phyloP scores from a whole-genome alignment of 768 basidiomycete species.

The Termitomyces sp. region DNA sequence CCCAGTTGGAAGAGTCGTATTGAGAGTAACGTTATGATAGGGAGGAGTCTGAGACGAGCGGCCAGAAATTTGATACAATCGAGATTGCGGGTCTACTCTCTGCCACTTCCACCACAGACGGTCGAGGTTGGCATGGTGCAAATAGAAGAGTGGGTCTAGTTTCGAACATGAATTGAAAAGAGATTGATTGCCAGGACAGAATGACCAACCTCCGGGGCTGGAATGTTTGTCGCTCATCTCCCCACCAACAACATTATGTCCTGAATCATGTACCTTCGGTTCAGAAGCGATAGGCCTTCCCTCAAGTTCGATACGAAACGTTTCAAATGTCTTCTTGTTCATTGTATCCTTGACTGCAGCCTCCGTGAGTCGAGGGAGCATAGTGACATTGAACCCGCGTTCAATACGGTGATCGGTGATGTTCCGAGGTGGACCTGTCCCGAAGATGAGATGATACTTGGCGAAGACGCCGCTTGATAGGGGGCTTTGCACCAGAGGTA shows the following conservation, averaged over 20 bases:
- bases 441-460: conserved; percentile 25
- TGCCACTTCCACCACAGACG: conserved; percentile 40
- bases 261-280: conserved; percentile 28
- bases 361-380: conserved; percentile 15
- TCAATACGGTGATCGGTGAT: conserved; percentile 24
- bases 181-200: neutral
- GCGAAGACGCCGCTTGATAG: conserved; percentile 30
- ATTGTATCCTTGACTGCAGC: conserved; percentile 14
- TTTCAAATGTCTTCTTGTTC: conserved; percentile 21
- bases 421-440: conserved; percentile 27
- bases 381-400: conserved; percentile 22
- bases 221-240: conserved; percentile 29
- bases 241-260: conserved; percentile 30
- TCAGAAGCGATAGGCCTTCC: conserved; percentile 22
- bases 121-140: conserved; percentile 35
- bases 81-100: conserved; percentile 14
- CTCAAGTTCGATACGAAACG: conserved; percentile 31
- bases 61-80: conserved; percentile 32
- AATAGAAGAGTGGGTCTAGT: conserved; percentile 33
- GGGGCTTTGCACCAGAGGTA: conserved; percentile 23
- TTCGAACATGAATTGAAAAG: neutral
- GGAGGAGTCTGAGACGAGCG: conserved; percentile 23
- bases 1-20: conserved; percentile 17
- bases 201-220: conserved; percentile 30
- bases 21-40: conserved; percentile 25